Conservation (phyloP, 2,329 filamentous ascomycete genomes). For the Venturia pyrina region DNA sequence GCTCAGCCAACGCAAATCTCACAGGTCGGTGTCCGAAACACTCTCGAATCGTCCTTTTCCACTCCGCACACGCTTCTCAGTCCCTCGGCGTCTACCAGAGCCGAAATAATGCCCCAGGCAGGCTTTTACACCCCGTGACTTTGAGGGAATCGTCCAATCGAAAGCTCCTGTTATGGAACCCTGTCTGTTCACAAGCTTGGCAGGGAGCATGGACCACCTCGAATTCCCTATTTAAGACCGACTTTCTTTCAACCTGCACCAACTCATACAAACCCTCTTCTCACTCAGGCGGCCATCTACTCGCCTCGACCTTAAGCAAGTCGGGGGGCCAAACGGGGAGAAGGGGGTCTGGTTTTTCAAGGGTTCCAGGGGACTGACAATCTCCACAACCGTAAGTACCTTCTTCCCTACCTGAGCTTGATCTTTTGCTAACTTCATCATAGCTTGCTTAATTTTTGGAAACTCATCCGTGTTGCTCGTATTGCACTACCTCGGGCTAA, state of each 20-base stretch:
- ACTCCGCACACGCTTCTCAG: not conserved
- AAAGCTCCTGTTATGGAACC: not conserved
- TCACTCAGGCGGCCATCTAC: too few relatives aligned
- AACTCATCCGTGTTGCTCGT: slow-evolving; percentile 66
- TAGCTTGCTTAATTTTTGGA: not conserved
- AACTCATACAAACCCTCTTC: too few relatives aligned
- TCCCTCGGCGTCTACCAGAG: not conserved
- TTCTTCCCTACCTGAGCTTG: not conserved
- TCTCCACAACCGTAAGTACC: not conserved
- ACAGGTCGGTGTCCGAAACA: not conserved
- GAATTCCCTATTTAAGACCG: not conserved
- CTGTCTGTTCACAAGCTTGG: not conserved
- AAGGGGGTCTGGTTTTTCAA: too few relatives aligned
- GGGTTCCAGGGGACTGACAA: too few relatives aligned
- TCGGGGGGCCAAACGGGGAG: too few relatives aligned
- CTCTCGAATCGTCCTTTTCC: not conserved
- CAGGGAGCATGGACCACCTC: not conserved
- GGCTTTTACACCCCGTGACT: not conserved
- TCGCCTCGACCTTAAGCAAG: too few relatives aligned
- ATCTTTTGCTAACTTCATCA: not conserved
- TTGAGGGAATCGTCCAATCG: not conserved
- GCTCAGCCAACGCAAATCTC: too few relatives aligned
- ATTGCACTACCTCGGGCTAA: slow-evolving; percentile 66
- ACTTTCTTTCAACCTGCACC: not conserved
- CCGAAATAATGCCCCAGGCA: not conserved